Evolutionary conservation across 192 early-diverging fungal species (phyloP).

Genomic region (Thamnidium elegans): DNA sequence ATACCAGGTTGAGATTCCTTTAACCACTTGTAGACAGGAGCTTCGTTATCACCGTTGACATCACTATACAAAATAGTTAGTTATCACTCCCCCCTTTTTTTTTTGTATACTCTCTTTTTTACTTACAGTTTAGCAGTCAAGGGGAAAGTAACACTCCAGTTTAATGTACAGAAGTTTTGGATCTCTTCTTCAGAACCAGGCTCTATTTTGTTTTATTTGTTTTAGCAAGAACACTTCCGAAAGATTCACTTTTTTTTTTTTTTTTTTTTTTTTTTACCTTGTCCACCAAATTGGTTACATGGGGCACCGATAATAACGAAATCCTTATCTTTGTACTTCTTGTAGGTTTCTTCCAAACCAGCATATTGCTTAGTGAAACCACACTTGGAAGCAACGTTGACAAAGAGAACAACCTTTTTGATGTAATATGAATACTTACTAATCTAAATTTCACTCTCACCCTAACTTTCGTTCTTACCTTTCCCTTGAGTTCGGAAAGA

Average conservation of each 20-base stretch:
- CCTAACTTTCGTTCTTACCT: constrained; percentile 18
- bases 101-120: background rate
- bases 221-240: background rate
- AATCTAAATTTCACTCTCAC: background rate
- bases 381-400: constrained; percentile 92
- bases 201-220: constrained; percentile 18
- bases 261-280: constrained; percentile 35
- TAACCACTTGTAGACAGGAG: constrained; percentile 58
- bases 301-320: constrained; percentile 87
- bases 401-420: constrained; percentile 53
- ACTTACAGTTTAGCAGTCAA: constrained; percentile 74
- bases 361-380: constrained; percentile 81
- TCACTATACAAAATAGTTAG: constrained; percentile 38
- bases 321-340: constrained; percentile 59
- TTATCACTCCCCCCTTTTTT: background rate
- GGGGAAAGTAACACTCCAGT: constrained; percentile 82
- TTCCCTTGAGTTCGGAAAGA: constrained; percentile 26
- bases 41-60: constrained; percentile 70
- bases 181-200: constrained; percentile 52
- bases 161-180: constrained; percentile 58
- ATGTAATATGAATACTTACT: background rate
- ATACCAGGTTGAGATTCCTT: constrained; percentile 49
- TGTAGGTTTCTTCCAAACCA: constrained; percentile 65
- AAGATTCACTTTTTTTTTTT: background rate
- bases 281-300: constrained; percentile 85